Evolutionary conservation across 116 monocot genomes (phyloP), one percentile per base, ranked within the genome.

Genomic region (Zostera marina): DNA sequence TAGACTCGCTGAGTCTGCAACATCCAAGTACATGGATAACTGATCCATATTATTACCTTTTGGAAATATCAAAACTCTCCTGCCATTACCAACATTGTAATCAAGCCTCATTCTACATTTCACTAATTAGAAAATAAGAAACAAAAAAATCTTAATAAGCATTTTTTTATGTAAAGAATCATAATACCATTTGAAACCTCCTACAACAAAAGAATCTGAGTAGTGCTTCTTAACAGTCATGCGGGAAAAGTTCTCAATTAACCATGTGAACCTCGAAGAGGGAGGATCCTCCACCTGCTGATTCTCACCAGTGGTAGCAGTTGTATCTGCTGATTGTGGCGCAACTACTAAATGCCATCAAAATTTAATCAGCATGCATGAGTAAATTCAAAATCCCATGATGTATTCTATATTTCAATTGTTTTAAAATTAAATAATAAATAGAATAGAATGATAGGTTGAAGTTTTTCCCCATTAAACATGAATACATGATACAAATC

Each of bases 21-120:
- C 88, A 75, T 88, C 82, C 65, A 88, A 66, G 52, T 88, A 88
- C 77, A 88, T 83, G 11, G 88, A 88, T 55, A 83, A 51, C 53
- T 74, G 73, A 53, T 88, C 83, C 8, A 88, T 83, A 66, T 88
- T 79, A 53, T 88, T 88, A 5, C 82, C 88, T 55, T 80, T 88
- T 8, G 88, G 88, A 63, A 88, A 88, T 22, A 88, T 73, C 56
- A 88, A 54, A 56, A 88, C 67, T 41, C 77, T 73, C 88, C 82
- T 88, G 47, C 16, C 24, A 62, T 7, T 42, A 42, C 0, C 55
- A 72, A 66, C 4, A 40, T 42, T 10, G 15, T 24, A 23, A 45
- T 49, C 26, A 53, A 22, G 5, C 19, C 46, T 22, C 43, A 9
- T 41, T 45, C 5, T 54, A 51, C 10, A 56, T 14, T 19, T 25